Percentiles rank a stretch among this genome's conserved stretches.
Evolutionary conservation across 495 filamentous ascomycete species (phyloP).

Genomic region (Aspergillus biplanus): DNA sequence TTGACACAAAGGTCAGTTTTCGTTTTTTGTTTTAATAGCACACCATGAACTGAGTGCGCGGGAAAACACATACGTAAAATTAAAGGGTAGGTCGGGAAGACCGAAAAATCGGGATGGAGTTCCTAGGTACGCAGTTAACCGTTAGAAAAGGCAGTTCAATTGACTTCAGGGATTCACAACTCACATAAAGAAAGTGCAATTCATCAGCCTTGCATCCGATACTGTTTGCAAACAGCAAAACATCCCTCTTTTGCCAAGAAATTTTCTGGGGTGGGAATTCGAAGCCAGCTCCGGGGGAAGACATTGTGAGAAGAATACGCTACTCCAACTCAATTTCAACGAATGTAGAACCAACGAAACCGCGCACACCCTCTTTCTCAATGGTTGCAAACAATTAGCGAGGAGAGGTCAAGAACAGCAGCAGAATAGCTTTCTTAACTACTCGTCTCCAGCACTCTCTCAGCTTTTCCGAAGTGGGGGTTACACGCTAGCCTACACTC

Average conservation of each 20-base stretch:
- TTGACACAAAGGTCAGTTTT: slow-evolving; percentile 26
- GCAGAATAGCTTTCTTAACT: neutral
- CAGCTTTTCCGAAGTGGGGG: neutral
- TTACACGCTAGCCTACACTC: neutral
- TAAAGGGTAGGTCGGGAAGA: slow-evolving; percentile 86
- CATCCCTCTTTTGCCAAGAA: slow-evolving; percentile 83
- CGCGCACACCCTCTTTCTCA: too few relatives aligned
- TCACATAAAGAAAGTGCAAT: slow-evolving; percentile 86
- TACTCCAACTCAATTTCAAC: neutral
- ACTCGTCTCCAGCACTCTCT: neutral
- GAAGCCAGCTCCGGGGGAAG: slow-evolving; percentile 72
- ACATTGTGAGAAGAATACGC: slow-evolving; percentile 33
- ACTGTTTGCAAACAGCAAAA: slow-evolving; percentile 83
- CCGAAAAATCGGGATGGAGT: slow-evolving; percentile 77
- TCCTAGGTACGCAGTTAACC: slow-evolving; percentile 52
- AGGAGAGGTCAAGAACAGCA: neutral
- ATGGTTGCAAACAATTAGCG: neutral
- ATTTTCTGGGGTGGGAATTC: slow-evolving; percentile 74
- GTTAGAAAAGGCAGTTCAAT: neutral
- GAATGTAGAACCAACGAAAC: neutral
- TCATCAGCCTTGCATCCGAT: slow-evolving; percentile 87
- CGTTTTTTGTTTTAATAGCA: neutral
- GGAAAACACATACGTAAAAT: slow-evolving; percentile 62
- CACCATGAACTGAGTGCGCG: neutral
- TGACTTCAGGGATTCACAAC: neutral